Evolutionary conservation across 108 stramenopile genomes (phyloP).

Genomic region (Mediolabrus comicus): DNA sequence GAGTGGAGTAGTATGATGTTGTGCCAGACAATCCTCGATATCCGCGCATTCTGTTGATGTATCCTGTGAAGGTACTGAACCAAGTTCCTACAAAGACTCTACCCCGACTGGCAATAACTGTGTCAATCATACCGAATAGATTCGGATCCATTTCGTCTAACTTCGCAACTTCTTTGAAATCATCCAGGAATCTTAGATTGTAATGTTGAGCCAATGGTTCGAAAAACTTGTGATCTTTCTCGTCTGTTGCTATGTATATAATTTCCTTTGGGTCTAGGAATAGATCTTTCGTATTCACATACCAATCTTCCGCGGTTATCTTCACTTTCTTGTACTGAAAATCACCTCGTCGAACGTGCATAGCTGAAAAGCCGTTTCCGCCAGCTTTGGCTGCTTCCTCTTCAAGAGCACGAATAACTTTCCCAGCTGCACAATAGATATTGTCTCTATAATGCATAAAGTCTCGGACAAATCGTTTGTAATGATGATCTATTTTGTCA

Average conservation of each 20-base stretch:
- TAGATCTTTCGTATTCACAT: slow-evolving; percentile 71
- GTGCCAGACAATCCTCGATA: slow-evolving; percentile 74
- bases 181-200: slow-evolving; percentile 74
- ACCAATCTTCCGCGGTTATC: slow-evolving; percentile 73
- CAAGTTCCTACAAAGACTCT: slow-evolving; percentile 89
- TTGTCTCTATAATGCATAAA: slow-evolving; percentile 76
- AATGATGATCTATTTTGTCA: slow-evolving; percentile 61
- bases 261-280: slow-evolving; percentile 57
- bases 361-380: slow-evolving; percentile 62
- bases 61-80: slow-evolving; percentile 93
- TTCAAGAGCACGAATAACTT: slow-evolving; percentile 72
- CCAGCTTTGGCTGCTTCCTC: slow-evolving; percentile 46
- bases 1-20: slow-evolving; percentile 62
- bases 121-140: slow-evolving; percentile 92
- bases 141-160: slow-evolving; percentile 80
- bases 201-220: slow-evolving; percentile 68
- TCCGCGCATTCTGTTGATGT: slow-evolving; percentile 86
- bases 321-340: slow-evolving; percentile 83
- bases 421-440: slow-evolving; percentile 86
- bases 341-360: slow-evolving; percentile 90
- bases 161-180: slow-evolving; percentile 61
- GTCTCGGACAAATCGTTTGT: slow-evolving; percentile 85
- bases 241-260: slow-evolving; percentile 87
- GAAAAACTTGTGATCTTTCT: slow-evolving; percentile 78
- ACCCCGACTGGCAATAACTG: slow-evolving; percentile 85